Evolutionary conservation across 306 rosid species (phyloP).

Genomic region (Alnus rubra): DNA sequence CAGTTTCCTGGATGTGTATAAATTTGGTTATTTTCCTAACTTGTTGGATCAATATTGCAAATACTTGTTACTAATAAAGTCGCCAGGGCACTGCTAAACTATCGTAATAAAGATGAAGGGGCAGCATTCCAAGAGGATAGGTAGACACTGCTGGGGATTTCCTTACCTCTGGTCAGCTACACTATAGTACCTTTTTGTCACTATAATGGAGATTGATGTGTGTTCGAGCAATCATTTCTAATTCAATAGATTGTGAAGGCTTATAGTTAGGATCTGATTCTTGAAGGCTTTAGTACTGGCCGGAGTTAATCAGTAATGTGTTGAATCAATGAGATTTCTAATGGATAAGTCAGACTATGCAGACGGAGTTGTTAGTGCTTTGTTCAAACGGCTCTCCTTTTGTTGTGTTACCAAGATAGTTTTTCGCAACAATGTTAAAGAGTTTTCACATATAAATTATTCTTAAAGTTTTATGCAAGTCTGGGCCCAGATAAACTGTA

Average conservation of each 20-base stretch:
- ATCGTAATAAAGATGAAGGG: neutral
- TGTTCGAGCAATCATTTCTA: neutral
- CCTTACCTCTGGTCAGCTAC: neutral
- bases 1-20: neutral
- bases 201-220: neutral
- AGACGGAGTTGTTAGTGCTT: neutral
- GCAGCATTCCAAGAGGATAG: neutral
- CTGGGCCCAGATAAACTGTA: neutral
- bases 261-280: neutral
- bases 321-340: neutral
- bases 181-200: neutral
- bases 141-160: neutral
- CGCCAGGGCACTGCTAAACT: neutral
- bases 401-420: neutral
- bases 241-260: neutral
- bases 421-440: neutral
- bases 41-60: neutral
- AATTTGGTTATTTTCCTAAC: neutral
- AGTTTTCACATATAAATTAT: neutral
- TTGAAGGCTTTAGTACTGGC: neutral
- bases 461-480: neutral
- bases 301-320: neutral
- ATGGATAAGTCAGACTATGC: neutral
- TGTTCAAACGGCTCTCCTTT: neutral
- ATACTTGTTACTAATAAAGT: neutral